Evolutionary conservation across 192 early-diverging fungal genomes (phyloP).

Genomic region (Coemansia sp.): DNA sequence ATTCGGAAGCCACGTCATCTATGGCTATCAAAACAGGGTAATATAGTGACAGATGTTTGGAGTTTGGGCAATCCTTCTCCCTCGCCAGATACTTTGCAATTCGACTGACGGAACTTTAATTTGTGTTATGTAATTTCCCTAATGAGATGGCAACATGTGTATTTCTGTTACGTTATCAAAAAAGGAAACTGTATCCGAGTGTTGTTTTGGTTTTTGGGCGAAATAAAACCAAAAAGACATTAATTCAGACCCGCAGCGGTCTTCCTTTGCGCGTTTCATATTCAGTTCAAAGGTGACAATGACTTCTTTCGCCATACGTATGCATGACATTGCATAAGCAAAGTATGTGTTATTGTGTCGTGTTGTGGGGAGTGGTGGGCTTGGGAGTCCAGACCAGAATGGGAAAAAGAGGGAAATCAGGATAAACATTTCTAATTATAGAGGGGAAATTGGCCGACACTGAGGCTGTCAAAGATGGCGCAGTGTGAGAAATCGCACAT

Average conservation of each 20-base stretch:
- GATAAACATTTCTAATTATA: background rate
- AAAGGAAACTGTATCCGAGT: background rate
- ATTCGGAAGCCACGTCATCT: too few relatives aligned
- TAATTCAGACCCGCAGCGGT: too few relatives aligned
- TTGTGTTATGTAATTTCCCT: too few relatives aligned
- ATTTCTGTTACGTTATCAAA: background rate
- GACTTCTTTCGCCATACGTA: background rate
- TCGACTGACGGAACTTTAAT: too few relatives aligned
- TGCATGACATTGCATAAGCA: background rate
- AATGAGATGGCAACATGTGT: background rate
- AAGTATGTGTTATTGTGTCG: background rate
- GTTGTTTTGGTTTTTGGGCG: background rate
- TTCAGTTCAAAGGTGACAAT: background rate
- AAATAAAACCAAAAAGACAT: background rate
- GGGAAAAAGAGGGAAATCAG: background rate
- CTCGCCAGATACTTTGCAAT: too few relatives aligned
- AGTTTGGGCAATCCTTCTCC: too few relatives aligned
- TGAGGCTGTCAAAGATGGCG: background rate
- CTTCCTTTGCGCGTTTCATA: too few relatives aligned
- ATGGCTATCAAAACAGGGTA: too few relatives aligned
- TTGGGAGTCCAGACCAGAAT: too few relatives aligned
- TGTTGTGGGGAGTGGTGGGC: background rate
- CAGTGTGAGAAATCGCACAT: background rate
- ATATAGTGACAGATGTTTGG: too few relatives aligned
- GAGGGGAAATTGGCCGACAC: background rate